phyloP scores from a whole-genome alignment of 129 eudicot genomes.

The Flaveria ramosissima region DNA sequence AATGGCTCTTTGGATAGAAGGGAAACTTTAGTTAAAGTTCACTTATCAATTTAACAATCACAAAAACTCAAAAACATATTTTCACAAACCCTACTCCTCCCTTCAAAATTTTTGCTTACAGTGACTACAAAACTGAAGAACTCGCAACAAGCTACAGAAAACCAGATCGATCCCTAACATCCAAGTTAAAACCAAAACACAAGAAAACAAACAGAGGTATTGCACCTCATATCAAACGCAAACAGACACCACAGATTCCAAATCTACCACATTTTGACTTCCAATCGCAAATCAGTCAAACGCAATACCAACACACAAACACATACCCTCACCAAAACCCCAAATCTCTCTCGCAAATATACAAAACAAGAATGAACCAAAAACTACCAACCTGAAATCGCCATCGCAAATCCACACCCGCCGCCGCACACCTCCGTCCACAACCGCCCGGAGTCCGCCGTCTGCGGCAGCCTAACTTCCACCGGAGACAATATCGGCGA shows the following conservation, averaged over 20 bases:
- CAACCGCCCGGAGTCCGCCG: slow-evolving; percentile 41
- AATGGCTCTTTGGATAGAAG: neutral
- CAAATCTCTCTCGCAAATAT: neutral
- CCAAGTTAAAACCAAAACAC: neutral
- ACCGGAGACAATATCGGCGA: slow-evolving; percentile 83
- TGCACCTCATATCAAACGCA: neutral
- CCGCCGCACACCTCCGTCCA: slow-evolving; percentile 97
- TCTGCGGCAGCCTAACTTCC: slow-evolving; percentile 60
- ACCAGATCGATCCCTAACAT: neutral
- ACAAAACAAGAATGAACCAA: neutral
- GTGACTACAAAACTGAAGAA: too few species aligned
- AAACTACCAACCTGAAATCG: slow-evolving; percentile 65
- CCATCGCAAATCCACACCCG: slow-evolving; percentile 99
- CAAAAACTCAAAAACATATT: neutral
- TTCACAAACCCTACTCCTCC: neutral
- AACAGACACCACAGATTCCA: neutral
- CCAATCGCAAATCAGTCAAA: neutral
- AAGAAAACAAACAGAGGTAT: neutral
- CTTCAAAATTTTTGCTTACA: too few species aligned
- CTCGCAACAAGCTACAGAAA: neutral
- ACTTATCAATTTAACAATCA: neutral
- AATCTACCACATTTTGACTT: slow-evolving; percentile 19
- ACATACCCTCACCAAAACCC: neutral
- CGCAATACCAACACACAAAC: neutral
- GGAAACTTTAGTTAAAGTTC: neutral